phyloP scores from a whole-genome alignment of 768 basidiomycete genomes.

The Podaxis sp. region DNA sequence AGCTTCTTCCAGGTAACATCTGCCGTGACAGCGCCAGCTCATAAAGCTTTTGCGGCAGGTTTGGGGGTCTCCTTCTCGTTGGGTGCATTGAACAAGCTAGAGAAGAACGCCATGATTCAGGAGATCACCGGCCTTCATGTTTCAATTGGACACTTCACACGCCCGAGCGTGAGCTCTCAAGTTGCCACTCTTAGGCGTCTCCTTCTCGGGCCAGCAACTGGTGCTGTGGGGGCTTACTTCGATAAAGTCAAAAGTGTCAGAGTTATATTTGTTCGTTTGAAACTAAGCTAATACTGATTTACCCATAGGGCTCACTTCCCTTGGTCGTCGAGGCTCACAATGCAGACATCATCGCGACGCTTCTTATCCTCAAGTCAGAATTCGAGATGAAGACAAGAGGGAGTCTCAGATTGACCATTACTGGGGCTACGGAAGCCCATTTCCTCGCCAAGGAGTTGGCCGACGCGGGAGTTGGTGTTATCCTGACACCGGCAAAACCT shows the following conservation, averaged over 20 bases:
- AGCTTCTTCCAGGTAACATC: constrained; percentile 43
- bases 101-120: constrained; percentile 62
- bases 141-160: constrained; percentile 47
- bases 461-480: constrained; percentile 45
- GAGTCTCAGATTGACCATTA: constrained; percentile 56
- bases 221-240: constrained; percentile 44
- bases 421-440: constrained; percentile 67
- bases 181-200: constrained; percentile 71
- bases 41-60: constrained; percentile 55
- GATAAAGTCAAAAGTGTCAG: constrained; percentile 43
- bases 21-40: constrained; percentile 61
- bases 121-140: constrained; percentile 69
- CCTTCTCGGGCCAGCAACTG: constrained; percentile 45
- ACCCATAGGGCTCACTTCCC: constrained; percentile 60
- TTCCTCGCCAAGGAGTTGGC: constrained; percentile 69
- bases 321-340: constrained; percentile 74
- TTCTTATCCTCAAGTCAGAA: constrained; percentile 69
- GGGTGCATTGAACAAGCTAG: constrained; percentile 57
- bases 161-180: constrained; percentile 75
- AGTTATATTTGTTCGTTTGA: not conserved
- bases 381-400: constrained; percentile 47
- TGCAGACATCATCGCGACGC: constrained; percentile 80
- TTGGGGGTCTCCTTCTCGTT: constrained; percentile 67
- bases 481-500: constrained; percentile 56
- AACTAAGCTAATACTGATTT: not conserved